Base-by-base conservation (phyloP, 352 stramenopile genomes). In the Phytophthora megakarya region DNA sequence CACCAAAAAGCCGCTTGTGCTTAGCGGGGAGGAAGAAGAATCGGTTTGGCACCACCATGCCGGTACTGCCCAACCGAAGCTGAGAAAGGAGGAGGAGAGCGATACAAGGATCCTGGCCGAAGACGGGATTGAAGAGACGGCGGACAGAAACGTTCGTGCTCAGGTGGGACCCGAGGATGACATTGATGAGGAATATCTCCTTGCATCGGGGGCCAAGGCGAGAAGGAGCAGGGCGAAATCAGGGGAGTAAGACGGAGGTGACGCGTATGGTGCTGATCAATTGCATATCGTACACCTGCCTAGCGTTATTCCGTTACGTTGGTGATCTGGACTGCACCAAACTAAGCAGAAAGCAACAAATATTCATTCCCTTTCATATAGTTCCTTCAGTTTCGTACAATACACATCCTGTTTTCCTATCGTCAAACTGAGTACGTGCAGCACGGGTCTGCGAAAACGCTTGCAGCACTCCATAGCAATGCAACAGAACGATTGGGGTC, bases 81-180 rank as follows among this genome's bases (percentile, higher is more conserved):
- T 5, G 38, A 16, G 22, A 12, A n/a, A 42, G 23, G 5, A 44
- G 26, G 19, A 18, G 5, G 51, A 62, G 46, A 38, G 2, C 3
- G 48, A 60, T 22, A 9, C 16, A 33, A 50, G 61, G 6, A 52
- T 58, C 6, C 12, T 70, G 30, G 53, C 45, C 10, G 40, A 21
- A 5, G 61, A 70, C 19, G 53, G 53, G 1, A 47, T 65, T 21
- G 53, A 70, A 42, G 44, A 59, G 12, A 70, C 46, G 11, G 46
- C 45, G 0, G 39, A 16, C 8, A 40, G 30, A 18, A 16, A 65
- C 13, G 18, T 15, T 23, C 9, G 25, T 21, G 11, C 8, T 39
- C 15, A 15, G 3, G 30, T 11, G 2, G 30, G 13, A 11, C 30
- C 9, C 26, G 26, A 32, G 50, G 22, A 18, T n/a, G 16, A 32